Conservation (phyloP, 2,329 filamentous ascomycete species). For the Orbilia quercus region DNA sequence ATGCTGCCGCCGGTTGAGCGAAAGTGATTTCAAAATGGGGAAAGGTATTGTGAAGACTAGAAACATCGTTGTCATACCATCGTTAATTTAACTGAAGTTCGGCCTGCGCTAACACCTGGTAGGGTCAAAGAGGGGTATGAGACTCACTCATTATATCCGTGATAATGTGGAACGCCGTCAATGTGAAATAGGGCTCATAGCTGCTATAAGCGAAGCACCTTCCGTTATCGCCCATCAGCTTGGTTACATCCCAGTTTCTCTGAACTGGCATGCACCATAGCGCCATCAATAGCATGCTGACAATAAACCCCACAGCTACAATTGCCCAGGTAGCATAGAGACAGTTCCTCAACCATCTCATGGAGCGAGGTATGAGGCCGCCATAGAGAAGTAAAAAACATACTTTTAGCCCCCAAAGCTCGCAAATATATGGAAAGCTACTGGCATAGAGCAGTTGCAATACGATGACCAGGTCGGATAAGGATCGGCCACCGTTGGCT, state of each 20-base stretch:
- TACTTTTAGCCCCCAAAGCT: constrained; percentile 50
- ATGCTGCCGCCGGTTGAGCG: constrained; percentile 42
- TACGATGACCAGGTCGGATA: constrained; percentile 32
- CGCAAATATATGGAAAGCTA: constrained; percentile 48
- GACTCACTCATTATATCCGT: constrained; percentile 48
- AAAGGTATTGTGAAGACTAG: constrained; percentile 48
- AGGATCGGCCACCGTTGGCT: constrained; percentile 28
- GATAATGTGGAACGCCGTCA: constrained; percentile 45
- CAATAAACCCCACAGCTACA: constrained; percentile 35
- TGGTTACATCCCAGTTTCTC: constrained; percentile 49
- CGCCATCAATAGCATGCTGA: constrained; percentile 44
- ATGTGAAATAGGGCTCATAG: constrained; percentile 44
- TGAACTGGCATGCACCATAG: constrained; percentile 45
- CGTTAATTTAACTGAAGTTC: too few species aligned
- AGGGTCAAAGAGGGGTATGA: too few species aligned
- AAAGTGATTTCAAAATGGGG: constrained; percentile 34
- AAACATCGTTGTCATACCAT: background rate
- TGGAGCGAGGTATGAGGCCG: constrained; percentile 37
- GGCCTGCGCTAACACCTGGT: too few species aligned
- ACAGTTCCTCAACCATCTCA: constrained; percentile 49
- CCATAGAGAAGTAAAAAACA: constrained; percentile 47
- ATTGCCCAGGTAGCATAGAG: constrained; percentile 44
- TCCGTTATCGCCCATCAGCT: constrained; percentile 32
- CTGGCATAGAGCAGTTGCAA: constrained; percentile 48
- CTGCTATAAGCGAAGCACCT: constrained; percentile 52